Conservation (phyloP, 306 rosid genomes). For the Vicia sativa region DNA sequence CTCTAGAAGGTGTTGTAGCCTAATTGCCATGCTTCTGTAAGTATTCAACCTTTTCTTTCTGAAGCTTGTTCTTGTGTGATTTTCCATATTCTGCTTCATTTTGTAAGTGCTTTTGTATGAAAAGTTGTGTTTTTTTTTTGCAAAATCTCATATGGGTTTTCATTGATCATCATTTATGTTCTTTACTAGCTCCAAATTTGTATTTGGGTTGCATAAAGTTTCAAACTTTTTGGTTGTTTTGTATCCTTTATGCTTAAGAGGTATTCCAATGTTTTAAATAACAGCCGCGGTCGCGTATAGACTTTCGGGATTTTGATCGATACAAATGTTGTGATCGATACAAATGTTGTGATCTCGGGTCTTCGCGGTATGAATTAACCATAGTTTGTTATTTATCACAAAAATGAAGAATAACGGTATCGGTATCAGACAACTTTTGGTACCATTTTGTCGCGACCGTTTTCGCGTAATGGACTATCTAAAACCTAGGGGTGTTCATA, state of each 20-base stretch:
- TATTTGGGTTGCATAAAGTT: constrained; percentile 10
- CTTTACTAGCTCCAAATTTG: neutral
- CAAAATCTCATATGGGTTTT: constrained; percentile 3
- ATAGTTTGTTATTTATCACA: too few relatives aligned
- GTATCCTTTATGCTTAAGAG: constrained; percentile 15
- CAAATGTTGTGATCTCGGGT: too few relatives aligned
- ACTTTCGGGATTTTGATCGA: too few relatives aligned
- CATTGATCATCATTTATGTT: neutral
- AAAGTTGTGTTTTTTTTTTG: neutral
- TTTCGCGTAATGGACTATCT: too few relatives aligned
- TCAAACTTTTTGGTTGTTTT: constrained; percentile 9
- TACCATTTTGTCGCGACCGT: too few relatives aligned
- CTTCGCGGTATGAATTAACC: too few relatives aligned
- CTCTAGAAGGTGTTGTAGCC: constrained; percentile 14
- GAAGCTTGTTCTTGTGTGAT: neutral
- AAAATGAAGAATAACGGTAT: too few relatives aligned
- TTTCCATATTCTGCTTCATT: constrained; percentile 1
- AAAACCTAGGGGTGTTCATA: too few relatives aligned
- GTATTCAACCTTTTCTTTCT: neutral
- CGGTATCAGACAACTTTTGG: too few relatives aligned
- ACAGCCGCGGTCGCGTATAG: too few relatives aligned
- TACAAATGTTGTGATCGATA: too few relatives aligned
- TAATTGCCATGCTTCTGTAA: neutral
- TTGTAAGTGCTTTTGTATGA: constrained; percentile 12
- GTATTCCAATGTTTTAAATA: neutral